Base-by-base conservation (phyloP, 2,329 filamentous ascomycete species). In the Fonsecaea pugnacius region DNA sequence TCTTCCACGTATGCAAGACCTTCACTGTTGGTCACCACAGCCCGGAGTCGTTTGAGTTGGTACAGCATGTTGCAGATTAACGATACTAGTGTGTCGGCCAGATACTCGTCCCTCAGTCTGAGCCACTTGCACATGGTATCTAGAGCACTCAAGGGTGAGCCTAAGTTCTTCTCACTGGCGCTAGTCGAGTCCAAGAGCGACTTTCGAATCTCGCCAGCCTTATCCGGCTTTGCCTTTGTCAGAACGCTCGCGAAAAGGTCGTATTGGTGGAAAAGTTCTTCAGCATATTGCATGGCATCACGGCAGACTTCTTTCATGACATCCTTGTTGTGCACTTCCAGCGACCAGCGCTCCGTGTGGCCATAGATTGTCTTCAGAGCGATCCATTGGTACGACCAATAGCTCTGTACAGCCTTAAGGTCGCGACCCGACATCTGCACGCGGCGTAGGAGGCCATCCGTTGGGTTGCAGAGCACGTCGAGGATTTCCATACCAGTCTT, bases 261-360 rank as follows among this genome's bases (percentile, higher is more conserved):
- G 75, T 96, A 95, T 71, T 96, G 89, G 46, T 91, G 88, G 73
- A 98, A 91, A 1, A 96, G 83, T 38, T 86, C 84, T 73, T 96
- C 91, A 0, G 94, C 93, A 73, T 96, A 91, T 72, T 98, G 92
- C 86, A 99, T 99, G 14, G 91, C 91, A 73, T 96, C 92, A 69
- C 95, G 89, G 74, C 93, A 97, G 72, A 98, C 97, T 63, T 96
- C 89, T 72, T 92, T 89, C 91, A 99, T 93, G 60, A 86, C 82
- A 21, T 82, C 78, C 74, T 92, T 95, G 57, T 94, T 89, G 64
- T 91, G 87, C 3, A 79, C 77, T 53, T 79, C 75, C 24, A 86
- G 80, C 68, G 91, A 92, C 95, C 95, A 99, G 10, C 81, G 80
- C 73, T 96, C 92, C 2, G 93, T 96, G 65, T 89, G 87, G 48